Evolutionary conservation across 306 rosid species (phyloP), one percentile per base, ranked within the genome.

Genomic region (Canavalia ensiformis): DNA sequence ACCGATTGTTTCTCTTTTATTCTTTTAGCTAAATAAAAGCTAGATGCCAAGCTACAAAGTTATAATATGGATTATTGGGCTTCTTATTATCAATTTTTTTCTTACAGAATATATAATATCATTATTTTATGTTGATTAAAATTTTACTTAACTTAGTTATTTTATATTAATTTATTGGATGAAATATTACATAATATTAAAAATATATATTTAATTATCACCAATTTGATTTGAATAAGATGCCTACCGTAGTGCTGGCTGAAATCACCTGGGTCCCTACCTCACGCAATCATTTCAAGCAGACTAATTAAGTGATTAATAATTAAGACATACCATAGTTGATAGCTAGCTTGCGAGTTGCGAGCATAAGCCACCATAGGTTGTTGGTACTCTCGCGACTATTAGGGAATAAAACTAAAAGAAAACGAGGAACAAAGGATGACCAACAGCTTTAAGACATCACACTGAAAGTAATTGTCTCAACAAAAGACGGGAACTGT

Each of bases 241-340:
- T 44, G 44, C 70, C 37, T 44, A 67, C 63, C 9, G 49, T 44
- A 81, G 51, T 29, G 76, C 63, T 39, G 81, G 71, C 18, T 45
- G 72, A 46, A 46, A 66, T 59, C 69, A 75, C 44, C 25, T 31
- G 69, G 68, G 74, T 28, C 74, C 67, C 12, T 25, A 13, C 58
- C 60, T 68, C 68, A 2, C 5, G 45, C 33, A 41, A 69, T 31
- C 30, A 55, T 68, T 50, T 65, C 50, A 72, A 39, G 42, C 50
- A 58, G 9, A 68, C 68, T 11, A 70, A 54, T 12, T 51, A 68
- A 66, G 39, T 79, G 8, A 57, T 46, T 58, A 57, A 45, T 68
- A 7, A 57, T 46, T 10, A 49, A 3, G 57, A 29, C 58, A 59
- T 47, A 49, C 64, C 71, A 42, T 60, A 46, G 34, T 18, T 51